Percentiles rank a stretch among this genome's conserved stretches.
Conservation (phyloP, 495 filamentous ascomycete genomes). For the Sphaerosporella brunnea region DNA sequence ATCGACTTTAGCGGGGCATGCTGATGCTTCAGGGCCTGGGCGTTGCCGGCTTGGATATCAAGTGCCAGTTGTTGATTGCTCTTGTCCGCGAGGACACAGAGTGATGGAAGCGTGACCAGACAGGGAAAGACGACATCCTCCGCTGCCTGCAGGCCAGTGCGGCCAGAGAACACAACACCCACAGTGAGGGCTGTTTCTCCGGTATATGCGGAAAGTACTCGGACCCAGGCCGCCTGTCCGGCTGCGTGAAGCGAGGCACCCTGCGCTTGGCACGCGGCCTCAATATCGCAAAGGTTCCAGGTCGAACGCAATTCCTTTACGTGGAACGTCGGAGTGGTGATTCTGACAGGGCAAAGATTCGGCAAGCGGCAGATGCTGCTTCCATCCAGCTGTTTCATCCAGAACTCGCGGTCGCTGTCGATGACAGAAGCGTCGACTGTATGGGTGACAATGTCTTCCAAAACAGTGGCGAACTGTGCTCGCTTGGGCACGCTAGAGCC, state of each 20-base stretch:
- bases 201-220: constrained; percentile 50
- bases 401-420: constrained; percentile 36
- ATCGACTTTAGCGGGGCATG: constrained; percentile 49
- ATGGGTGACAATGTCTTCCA: constrained; percentile 36
- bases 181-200: constrained; percentile 52
- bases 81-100: constrained; percentile 30
- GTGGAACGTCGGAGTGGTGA: constrained; percentile 26
- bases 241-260: constrained; percentile 54
- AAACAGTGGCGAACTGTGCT: constrained; percentile 27
- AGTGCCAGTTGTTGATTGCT: constrained; percentile 39
- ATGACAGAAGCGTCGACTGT: constrained; percentile 10
- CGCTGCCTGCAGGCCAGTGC: constrained; percentile 36
- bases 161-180: constrained; percentile 51
- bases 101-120: constrained; percentile 53
- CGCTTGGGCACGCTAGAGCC: constrained; percentile 15
- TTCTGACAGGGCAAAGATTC: constrained; percentile 43
- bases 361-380: constrained; percentile 48
- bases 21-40: constrained; percentile 44
- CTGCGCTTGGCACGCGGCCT: constrained; percentile 33
- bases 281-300: constrained; percentile 30
- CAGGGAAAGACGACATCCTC: constrained; percentile 47
- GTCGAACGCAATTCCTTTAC: constrained; percentile 30
- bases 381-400: constrained; percentile 37
- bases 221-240: constrained; percentile 57
- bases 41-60: constrained; percentile 43